A percentile compares a stretch with the other conserved stretches of the same genome.
Conservation (phyloP, 169 alveolate species). For the Cryptosporidium sp. region DNA sequence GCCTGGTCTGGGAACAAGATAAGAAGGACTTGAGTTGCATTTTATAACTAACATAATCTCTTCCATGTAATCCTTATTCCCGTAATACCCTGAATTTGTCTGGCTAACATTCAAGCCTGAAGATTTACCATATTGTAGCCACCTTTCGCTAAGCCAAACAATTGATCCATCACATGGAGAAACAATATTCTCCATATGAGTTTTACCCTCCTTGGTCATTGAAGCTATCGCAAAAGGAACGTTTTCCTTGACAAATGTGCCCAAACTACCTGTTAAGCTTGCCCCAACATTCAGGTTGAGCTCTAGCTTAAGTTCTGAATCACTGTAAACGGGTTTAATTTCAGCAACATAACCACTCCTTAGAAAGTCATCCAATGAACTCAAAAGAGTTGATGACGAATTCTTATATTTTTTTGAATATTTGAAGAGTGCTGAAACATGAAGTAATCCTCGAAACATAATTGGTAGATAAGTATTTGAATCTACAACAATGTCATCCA, state of each 20-base stretch:
- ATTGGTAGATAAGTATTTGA: constrained; percentile 20
- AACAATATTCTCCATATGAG: constrained; percentile 46
- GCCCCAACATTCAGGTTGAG: constrained; percentile 30
- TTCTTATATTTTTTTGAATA: constrained; percentile 20
- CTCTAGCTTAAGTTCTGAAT: constrained; percentile 3
- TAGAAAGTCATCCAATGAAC: background rate
- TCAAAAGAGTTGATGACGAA: background rate
- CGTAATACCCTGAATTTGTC: background rate
- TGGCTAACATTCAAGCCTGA: background rate
- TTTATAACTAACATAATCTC: constrained; percentile 13
- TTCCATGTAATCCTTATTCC: background rate
- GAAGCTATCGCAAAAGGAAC: constrained; percentile 25
- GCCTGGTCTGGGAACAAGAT: background rate
- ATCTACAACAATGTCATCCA: background rate
- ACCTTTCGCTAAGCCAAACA: constrained; percentile 13
- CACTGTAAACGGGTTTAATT: constrained; percentile 38
- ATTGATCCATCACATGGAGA: constrained; percentile 57
- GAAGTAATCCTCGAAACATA: constrained; percentile 12
- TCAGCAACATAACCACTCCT: background rate
- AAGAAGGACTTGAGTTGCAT: constrained; percentile 34
- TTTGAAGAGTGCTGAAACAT: constrained; percentile 21
- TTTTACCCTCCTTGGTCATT: constrained; percentile 16
- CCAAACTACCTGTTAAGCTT: background rate
- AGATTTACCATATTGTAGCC: background rate
- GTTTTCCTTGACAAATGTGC: constrained; percentile 12